Conservation (phyloP, 805 yeast species). For the Candida fluviatilis region DNA sequence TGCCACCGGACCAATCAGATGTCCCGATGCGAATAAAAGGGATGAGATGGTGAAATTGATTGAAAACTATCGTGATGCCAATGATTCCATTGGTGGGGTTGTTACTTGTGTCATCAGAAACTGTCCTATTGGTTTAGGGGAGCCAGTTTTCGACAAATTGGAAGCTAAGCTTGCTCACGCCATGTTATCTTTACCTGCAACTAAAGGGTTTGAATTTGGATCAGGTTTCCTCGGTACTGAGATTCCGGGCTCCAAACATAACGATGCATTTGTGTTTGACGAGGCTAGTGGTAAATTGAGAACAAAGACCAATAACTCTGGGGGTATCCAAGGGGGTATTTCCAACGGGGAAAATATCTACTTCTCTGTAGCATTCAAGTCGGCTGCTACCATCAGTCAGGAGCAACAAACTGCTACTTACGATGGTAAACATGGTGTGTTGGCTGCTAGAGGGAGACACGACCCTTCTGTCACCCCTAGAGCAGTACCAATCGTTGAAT, state of each 20-base stretch:
- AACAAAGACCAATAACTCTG: conserved; percentile 88
- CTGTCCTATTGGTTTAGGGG: conserved; percentile 94
- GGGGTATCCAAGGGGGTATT: conserved; percentile 98
- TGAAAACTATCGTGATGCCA: conserved; percentile 76
- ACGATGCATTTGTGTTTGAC: conserved; percentile 75
- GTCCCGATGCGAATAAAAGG: conserved; percentile 74
- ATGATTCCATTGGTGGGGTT: conserved; percentile 96
- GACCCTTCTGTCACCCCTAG: conserved; percentile 98
- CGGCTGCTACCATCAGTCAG: conserved; percentile 96
- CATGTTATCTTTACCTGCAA: conserved; percentile 95
- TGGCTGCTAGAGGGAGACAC: conserved; percentile 97
- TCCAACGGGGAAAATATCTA: conserved; percentile 93
- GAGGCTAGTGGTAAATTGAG: conserved; percentile 60
- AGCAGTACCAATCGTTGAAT: conserved; percentile 97
- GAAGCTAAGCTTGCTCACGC: conserved; percentile 97
- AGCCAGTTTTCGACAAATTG: conserved; percentile 94
- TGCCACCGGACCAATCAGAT: conserved; percentile 83
- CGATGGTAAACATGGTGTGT: conserved; percentile 80
- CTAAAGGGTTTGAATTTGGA: conserved; percentile 97
- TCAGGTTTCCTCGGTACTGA: conserved; percentile 90
- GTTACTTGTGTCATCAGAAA: conserved; percentile 96
- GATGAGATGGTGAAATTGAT: conserved; percentile 82
- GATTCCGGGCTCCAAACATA: conserved; percentile 91
- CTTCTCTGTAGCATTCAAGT: conserved; percentile 94
- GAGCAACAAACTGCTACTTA: conserved; percentile 86